phyloP scores from a whole-genome alignment of 345 rosid species.

The Diplotaxis tenuifolia region DNA sequence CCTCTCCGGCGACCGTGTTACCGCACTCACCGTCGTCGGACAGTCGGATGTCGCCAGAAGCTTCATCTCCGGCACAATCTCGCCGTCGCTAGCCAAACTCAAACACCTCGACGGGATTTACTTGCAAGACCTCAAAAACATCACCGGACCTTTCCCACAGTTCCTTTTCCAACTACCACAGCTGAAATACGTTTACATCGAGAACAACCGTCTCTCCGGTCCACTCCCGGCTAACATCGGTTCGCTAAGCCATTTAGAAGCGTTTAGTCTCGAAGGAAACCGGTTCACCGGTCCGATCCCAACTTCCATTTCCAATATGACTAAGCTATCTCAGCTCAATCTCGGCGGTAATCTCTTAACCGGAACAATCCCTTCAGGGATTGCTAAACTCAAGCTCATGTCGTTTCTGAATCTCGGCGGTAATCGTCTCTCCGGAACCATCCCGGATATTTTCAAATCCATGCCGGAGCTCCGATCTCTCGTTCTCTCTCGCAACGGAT shows the following conservation, averaged over 20 bases:
- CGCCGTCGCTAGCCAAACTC: conserved; percentile 50
- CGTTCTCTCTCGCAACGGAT: conserved; percentile 46
- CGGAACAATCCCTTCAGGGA: conserved; percentile 47
- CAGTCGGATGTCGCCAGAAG: conserved; percentile 15
- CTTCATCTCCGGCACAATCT: conserved; percentile 61
- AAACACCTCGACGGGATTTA: conserved; percentile 34
- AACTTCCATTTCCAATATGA: conserved; percentile 45
- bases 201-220: conserved; percentile 64
- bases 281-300: conserved; percentile 60
- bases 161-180: conserved; percentile 47
- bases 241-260: conserved; percentile 39
- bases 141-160: conserved; percentile 61
- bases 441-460: conserved; percentile 56
- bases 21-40: conserved; percentile 32
- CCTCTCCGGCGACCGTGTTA: conserved; percentile 47
- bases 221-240: conserved; percentile 47
- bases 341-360: conserved; percentile 50
- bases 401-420: conserved; percentile 27
- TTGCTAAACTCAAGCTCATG: conserved; percentile 45
- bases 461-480: conserved; percentile 42
- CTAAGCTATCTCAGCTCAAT: conserved; percentile 43
- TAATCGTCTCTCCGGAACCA: conserved; percentile 54
- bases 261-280: conserved; percentile 49
- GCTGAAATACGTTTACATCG: conserved; percentile 49
- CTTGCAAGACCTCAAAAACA: conserved; percentile 19